A percentile compares a stretch with the other conserved stretches of the same genome.
Conservation (phyloP, 345 rosid genomes). For the Citrus cavaleriei region DNA sequence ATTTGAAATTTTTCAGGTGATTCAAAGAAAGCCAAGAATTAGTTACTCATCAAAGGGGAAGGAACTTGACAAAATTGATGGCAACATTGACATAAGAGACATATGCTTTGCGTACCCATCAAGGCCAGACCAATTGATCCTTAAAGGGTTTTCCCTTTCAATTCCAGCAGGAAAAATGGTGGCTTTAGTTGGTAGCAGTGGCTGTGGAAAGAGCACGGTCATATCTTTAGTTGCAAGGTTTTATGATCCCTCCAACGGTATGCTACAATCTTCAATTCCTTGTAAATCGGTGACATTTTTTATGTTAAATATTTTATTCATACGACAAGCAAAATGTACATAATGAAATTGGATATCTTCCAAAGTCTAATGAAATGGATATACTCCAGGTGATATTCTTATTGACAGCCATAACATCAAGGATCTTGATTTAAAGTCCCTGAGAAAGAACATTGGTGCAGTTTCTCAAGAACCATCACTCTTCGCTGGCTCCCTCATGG, state of each 20-base stretch:
- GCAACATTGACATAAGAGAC: conserved; percentile 40
- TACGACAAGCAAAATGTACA: too few relatives aligned
- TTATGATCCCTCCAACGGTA: conserved; percentile 58
- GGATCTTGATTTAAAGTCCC: conserved; percentile 48
- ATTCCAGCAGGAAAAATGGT: conserved; percentile 57
- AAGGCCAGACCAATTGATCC: conserved; percentile 39
- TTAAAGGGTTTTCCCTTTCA: conserved; percentile 49
- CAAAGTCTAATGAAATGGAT: background rate
- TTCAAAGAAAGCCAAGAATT: conserved; percentile 40
- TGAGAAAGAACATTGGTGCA: conserved; percentile 46
- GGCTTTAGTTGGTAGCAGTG: conserved; percentile 61
- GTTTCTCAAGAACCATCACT: conserved; percentile 66
- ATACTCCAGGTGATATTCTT: conserved; percentile 41
- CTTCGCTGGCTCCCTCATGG: conserved; percentile 55
- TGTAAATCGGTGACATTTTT: too few relatives aligned
- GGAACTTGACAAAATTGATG: conserved; percentile 26
- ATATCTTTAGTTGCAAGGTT: conserved; percentile 57
- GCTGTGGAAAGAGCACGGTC: conserved; percentile 63
- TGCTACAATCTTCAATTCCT: background rate
- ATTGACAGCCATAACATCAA: conserved; percentile 48
- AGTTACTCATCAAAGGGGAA: conserved; percentile 24
- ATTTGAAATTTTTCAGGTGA: conserved; percentile 46
- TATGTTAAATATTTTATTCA: too few relatives aligned
- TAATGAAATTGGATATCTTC: background rate
- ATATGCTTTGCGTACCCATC: conserved; percentile 58